Evolutionary conservation across 495 filamentous ascomycete species (phyloP), one percentile per base, ranked within the genome.

Genomic region (Tuber borchii): DNA sequence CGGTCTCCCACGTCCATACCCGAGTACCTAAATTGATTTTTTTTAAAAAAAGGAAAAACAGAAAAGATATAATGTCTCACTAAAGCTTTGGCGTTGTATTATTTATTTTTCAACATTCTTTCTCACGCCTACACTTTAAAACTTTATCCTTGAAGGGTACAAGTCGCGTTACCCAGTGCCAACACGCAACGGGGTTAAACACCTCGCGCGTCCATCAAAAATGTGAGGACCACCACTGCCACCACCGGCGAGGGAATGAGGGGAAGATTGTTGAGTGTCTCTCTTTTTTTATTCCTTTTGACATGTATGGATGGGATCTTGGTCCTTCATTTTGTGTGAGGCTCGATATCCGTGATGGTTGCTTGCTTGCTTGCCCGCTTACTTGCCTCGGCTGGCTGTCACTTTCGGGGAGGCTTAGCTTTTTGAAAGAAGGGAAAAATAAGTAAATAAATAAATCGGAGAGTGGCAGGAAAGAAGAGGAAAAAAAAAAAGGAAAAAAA

Each of bases 81-180:
- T 22, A 56, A 56, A 56, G 22, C 48, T 56, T 56, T 40, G 5
- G 5, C 22, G 22, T 56, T 10, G 0, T 10, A 26, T 10, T 56
- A 56, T 56, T 26, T 56, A n/a, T 9, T 51, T 22, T 51, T 51
- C 22, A 22, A 6, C 46, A n/a, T 12, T 12, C 22, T 56, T 56
- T 26, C 22, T 26, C 22, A 56, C 48, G 16, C 46, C 6, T 56
- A 61, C 51, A 31, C 51, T 61, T 61, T 61, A 31, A 61, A 61
- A 61, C n/a, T 61, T 16, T 61, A 61, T 61, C 51, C 51, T 31
- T 61, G 51, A 61, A 61, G 51, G 51, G 51, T 31, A 61, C n/a
- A 43, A 42, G 42, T 40, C 2, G 39, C 39, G 39, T 43, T 43
- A 43, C 42, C 42, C 42, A 43, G 42, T 43, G 7, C 42, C 42